Evolutionary conservation across 148 eudicot species (phyloP).

Genomic region (Vaccinium macrocarpon): DNA sequence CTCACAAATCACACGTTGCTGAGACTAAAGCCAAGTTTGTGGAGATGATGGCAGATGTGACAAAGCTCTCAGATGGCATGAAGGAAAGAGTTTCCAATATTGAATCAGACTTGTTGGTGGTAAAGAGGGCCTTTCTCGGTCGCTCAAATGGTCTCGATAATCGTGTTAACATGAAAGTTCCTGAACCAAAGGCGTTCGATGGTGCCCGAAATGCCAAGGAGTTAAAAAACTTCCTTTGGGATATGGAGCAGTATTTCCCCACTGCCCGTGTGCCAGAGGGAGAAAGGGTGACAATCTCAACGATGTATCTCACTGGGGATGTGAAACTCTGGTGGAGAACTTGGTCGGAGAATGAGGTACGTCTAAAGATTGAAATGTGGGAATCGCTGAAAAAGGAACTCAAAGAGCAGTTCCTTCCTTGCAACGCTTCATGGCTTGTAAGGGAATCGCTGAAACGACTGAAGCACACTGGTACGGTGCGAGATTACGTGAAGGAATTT

Average conservation of each 20-base stretch:
- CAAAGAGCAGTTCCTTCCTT: background rate
- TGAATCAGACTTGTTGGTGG: background rate
- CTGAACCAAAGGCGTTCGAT: background rate
- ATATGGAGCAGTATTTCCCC: too few relatives aligned
- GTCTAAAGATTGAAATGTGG: background rate
- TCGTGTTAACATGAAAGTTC: background rate
- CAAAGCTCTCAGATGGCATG: background rate
- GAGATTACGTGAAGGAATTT: too few relatives aligned
- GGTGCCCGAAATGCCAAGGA: background rate
- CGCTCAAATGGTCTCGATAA: background rate
- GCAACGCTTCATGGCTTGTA: too few relatives aligned
- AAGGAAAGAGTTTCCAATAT: background rate
- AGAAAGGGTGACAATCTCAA: too few relatives aligned
- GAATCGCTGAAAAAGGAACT: too few relatives aligned
- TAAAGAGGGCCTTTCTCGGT: background rate
- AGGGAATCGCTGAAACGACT: too few relatives aligned
- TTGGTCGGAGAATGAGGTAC: too few relatives aligned
- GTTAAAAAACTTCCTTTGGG: background rate
- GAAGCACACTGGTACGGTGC: too few relatives aligned
- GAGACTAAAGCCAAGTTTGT: background rate
- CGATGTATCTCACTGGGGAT: too few relatives aligned
- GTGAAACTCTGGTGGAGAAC: too few relatives aligned
- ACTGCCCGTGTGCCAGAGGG: too few relatives aligned
- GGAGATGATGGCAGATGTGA: background rate
- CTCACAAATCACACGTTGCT: background rate